Conservation (phyloP, 2,329 filamentous ascomycete species). For the Xylariaceae sp. region DNA sequence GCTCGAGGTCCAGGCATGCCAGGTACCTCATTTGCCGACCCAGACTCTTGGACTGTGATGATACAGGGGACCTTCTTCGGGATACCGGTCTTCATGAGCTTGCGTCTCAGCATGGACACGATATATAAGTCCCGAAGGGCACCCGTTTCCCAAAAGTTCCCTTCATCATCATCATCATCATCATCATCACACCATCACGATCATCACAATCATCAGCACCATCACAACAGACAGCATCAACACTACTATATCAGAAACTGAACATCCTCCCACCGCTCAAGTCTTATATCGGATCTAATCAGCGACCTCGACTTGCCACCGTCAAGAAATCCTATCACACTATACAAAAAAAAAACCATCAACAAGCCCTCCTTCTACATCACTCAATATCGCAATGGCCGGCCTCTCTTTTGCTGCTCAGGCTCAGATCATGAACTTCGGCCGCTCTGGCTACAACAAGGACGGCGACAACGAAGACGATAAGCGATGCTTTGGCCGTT, state of each 20-base stretch:
- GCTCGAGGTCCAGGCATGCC: constrained; percentile 5
- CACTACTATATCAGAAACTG: constrained; percentile 2
- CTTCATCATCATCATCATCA: constrained; percentile 23
- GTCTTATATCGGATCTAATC: constrained; percentile 3
- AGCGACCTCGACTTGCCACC: constrained; percentile 1
- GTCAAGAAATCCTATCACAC: constrained; percentile 6
- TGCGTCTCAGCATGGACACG: constrained; percentile 2
- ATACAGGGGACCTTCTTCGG: constrained; percentile 8
- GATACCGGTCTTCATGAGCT: constrained; percentile 7
- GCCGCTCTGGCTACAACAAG: constrained; percentile 39
- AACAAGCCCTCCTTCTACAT: too few species aligned
- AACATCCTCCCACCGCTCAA: constrained; percentile 7
- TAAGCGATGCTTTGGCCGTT: constrained; percentile 23
- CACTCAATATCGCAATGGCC: constrained; percentile 32
- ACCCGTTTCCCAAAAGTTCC: constrained; percentile 9
- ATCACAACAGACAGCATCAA: constrained; percentile 9
- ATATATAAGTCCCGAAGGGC: constrained; percentile 16
- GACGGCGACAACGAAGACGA: constrained; percentile 25
- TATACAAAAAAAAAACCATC: too few species aligned
- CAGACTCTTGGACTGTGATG: constrained; percentile 4
- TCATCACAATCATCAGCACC: constrained; percentile 1
- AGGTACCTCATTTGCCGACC: constrained; percentile 15
- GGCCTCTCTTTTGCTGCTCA: constrained; percentile 29
- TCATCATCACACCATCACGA: constrained; percentile 14
- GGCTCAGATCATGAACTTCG: constrained; percentile 32